Percentiles rank a stretch among this genome's conserved stretches.
phyloP scores from a whole-genome alignment of 1,284 basidiomycete species.

The Hemileccinum hortonii region DNA sequence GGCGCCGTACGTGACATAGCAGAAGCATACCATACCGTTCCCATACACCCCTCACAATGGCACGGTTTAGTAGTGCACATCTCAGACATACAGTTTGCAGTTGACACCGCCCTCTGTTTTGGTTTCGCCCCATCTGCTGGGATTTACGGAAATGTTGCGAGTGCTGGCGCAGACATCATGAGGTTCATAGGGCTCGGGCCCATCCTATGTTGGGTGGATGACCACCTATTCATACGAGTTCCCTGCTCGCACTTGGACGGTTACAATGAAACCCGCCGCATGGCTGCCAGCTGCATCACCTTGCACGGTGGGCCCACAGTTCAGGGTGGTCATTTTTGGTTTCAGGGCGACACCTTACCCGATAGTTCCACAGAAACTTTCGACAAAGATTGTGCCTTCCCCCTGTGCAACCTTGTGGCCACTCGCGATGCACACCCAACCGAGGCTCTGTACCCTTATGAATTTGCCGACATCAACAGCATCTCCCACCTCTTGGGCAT shows the following conservation, averaged over 20 bases:
- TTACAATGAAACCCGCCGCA: too few species aligned
- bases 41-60: too few species aligned
- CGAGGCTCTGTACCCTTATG: too few species aligned
- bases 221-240: slow-evolving; percentile 39
- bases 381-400: too few species aligned
- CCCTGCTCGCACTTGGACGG: accelerated
- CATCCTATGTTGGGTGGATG: slow-evolving; percentile 42
- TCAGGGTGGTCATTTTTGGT: too few species aligned
- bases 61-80: too few species aligned
- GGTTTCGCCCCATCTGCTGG: slow-evolving; percentile 33
- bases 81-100: neutral
- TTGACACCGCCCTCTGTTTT: slow-evolving; percentile 26
- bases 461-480: neutral
- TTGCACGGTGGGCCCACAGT: too few species aligned
- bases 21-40: slow-evolving; percentile 5
- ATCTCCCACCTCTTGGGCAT: neutral
- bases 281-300: too few species aligned
- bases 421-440: too few species aligned
- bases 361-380: too few species aligned
- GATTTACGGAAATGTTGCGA: slow-evolving; percentile 30
- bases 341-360: too few species aligned
- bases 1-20: slow-evolving; percentile 4
- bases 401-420: too few species aligned
- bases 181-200: slow-evolving; percentile 32
- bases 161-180: slow-evolving; percentile 34